phyloP scores from a whole-genome alignment of 257 asterid species.

The Lithospermum erythrorhizon region DNA sequence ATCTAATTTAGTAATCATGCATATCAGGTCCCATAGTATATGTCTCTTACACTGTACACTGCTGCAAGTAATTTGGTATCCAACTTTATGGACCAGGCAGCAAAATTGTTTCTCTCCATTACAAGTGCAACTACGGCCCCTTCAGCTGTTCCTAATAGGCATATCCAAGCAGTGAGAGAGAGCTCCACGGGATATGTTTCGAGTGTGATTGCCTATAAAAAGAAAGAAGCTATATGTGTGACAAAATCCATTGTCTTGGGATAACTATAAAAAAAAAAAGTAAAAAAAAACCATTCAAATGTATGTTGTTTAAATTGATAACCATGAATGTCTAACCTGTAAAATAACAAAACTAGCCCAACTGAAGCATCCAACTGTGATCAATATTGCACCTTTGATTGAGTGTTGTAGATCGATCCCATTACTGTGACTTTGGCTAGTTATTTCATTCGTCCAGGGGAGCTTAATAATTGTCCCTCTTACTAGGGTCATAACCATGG shows the following conservation, averaged over 20 bases:
- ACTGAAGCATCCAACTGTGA: conserved; percentile 67
- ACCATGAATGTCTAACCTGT: conserved; percentile 46
- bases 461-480: conserved; percentile 51
- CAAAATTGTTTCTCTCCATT: conserved; percentile 60
- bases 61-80: conserved; percentile 68
- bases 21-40: no score
- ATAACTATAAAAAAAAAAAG: not conserved
- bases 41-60: conserved; percentile 57
- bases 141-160: conserved; percentile 65
- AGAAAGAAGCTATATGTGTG: not conserved
- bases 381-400: conserved; percentile 72
- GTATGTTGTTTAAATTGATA: not conserved
- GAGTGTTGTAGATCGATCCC: conserved; percentile 40
- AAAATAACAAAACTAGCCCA: conserved; percentile 92
- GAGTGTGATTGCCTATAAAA: conserved; percentile 58
- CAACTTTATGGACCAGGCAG: conserved; percentile 75
- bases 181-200: conserved; percentile 64
- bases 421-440: conserved; percentile 20
- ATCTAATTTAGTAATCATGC: no score
- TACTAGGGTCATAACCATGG: conserved; percentile 67
- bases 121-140: conserved; percentile 56
- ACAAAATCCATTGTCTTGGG: not conserved
- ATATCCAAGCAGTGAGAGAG: conserved; percentile 89
- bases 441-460: conserved; percentile 53
- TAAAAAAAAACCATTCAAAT: not conserved